phyloP scores from a whole-genome alignment of 73 alveolate species.

The Paramecium sonneborni region DNA sequence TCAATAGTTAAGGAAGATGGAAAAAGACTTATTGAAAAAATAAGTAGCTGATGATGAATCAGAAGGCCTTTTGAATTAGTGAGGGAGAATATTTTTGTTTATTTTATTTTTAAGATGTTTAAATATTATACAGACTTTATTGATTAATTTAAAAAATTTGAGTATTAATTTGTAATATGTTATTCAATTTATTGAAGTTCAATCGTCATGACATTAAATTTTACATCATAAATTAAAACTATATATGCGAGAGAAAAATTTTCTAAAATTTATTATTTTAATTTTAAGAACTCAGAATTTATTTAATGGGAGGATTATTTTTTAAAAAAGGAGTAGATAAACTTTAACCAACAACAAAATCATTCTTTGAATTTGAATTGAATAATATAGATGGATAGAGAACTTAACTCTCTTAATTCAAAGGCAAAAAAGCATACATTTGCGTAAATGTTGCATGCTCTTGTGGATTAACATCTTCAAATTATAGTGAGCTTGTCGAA shows the following conservation, averaged over 20 bases:
- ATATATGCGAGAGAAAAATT: not conserved
- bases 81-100: not conserved
- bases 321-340: conserved; percentile 63
- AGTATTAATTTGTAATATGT: too few species aligned
- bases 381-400: conserved; percentile 76
- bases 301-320: conserved; percentile 50
- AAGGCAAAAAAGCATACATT: conserved; percentile 72
- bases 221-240: not conserved
- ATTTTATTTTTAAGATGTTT: not conserved
- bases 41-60: not conserved
- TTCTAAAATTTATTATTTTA: not conserved
- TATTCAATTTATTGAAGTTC: not conserved
- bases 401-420: conserved; percentile 65
- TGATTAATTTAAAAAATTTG: not conserved
- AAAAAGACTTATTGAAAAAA: not conserved
- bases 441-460: conserved; percentile 87
- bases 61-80: not conserved
- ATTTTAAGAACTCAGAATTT: not conserved
- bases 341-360: conserved; percentile 42
- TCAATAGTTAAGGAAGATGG: not conserved
- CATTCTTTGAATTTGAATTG: conserved; percentile 70
- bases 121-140: not conserved
- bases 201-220: not conserved
- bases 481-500: conserved; percentile 74
- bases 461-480: conserved; percentile 79